These are phyloP conservation scores for Hylodesmum podocarpum DNA, from an alignment of 306 rosid species.

Conservation along the genomic window DNA sequence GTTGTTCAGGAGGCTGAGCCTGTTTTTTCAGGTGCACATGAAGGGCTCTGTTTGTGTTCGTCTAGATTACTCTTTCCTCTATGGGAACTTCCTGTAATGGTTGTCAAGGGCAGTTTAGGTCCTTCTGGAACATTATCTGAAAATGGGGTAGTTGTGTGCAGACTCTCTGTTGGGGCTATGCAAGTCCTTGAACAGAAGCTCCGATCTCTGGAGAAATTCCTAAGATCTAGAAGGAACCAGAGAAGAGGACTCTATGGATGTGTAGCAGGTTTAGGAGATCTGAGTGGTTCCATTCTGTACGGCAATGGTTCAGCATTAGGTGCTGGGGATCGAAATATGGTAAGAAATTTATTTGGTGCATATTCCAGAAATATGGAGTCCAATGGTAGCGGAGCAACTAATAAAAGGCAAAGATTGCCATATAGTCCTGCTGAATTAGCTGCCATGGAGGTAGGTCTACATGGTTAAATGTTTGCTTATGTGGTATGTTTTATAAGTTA, in stretches of 20 bases:
- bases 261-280: conserved; percentile 93
- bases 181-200: conserved; percentile 87
- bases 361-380: conserved; percentile 72
- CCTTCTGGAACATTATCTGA: conserved; percentile 54
- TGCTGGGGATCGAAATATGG: conserved; percentile 79
- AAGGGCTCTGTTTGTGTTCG: conserved; percentile 94
- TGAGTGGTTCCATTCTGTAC: conserved; percentile 86
- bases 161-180: conserved; percentile 88
- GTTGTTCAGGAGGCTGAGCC: conserved; percentile 99
- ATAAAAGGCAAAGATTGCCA: conserved; percentile 89
- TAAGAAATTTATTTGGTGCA: conserved; percentile 84
- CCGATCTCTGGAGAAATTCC: conserved; percentile 77
- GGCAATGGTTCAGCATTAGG: conserved; percentile 76
- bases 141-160: conserved; percentile 72
- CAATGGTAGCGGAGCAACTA: conserved; percentile 63
- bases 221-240: conserved; percentile 91
- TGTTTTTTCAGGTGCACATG: conserved; percentile 96
- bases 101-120: conserved; percentile 61
- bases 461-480: conserved; percentile 14
- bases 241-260: conserved; percentile 97
- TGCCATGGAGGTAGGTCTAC: conserved; percentile 89
- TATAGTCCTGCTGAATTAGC: conserved; percentile 96
- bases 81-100: conserved; percentile 96
- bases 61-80: conserved; percentile 91
- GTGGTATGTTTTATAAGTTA: conserved; percentile 8